phyloP scores from a whole-genome alignment of 73 alveolate species.

The Effrenium voratum region DNA sequence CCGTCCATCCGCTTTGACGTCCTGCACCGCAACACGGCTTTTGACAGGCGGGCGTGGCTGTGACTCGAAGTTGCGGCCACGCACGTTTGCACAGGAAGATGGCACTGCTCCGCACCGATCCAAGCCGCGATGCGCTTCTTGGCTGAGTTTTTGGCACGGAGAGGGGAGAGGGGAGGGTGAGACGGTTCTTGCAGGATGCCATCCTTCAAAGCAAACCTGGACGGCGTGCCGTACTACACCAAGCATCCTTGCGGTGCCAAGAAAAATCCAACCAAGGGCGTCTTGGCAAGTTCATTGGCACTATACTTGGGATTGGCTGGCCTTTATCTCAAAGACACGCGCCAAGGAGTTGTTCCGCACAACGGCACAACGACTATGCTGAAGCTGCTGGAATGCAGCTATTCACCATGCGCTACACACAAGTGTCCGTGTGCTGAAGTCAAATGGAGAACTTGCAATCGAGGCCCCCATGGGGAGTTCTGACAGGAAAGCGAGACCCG shows the following conservation, averaged over 20 bases:
- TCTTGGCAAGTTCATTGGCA: not conserved
- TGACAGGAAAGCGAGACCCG: constrained; percentile 74
- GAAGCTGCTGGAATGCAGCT: not conserved
- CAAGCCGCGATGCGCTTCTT: constrained; percentile 63
- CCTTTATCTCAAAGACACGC: not conserved
- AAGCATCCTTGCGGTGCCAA: constrained; percentile 72
- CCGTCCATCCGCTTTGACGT: constrained; percentile 77
- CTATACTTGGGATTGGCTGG: not conserved
- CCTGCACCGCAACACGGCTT: constrained; percentile 77
- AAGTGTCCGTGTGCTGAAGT: not conserved
- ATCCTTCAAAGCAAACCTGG: constrained; percentile 64
- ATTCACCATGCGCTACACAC: not conserved
- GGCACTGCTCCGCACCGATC: constrained; percentile 68
- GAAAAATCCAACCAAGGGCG: constrained; percentile 65
- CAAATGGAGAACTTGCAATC: not conserved
- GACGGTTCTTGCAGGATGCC: constrained; percentile 3
- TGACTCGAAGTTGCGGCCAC: not conserved
- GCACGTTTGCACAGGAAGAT: constrained; percentile 10
- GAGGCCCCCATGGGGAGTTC: constrained; percentile 77
- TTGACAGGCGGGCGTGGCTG: constrained; percentile 8
- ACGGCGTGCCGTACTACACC: constrained; percentile 62
- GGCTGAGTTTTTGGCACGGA: not conserved
- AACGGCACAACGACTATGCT: constrained; percentile 68
- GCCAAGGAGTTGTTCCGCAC: constrained; percentile 51
- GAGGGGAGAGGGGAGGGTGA: not conserved